These are phyloP conservation scores for Pleurotus tuoliensis DNA, from an alignment of 768 basidiomycete species.

Conservation along the genomic window DNA sequence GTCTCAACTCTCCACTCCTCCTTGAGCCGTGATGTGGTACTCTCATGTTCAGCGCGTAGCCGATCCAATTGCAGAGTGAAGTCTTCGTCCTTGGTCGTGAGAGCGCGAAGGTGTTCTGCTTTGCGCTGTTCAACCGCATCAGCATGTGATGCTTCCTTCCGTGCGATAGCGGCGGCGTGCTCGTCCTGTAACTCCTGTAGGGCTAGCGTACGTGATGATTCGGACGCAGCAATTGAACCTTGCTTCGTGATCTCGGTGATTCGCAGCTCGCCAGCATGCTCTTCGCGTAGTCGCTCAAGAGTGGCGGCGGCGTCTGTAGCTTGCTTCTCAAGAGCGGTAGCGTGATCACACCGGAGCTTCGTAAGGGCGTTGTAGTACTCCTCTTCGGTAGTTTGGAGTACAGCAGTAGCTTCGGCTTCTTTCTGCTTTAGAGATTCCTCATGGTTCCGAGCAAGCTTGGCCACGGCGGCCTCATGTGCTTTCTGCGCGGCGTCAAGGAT, in stretches of 20 bases:
- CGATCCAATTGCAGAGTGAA: slow-evolving; percentile 56
- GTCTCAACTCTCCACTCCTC: slow-evolving; percentile 51
- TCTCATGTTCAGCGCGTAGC: slow-evolving; percentile 58
- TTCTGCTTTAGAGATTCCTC: slow-evolving; percentile 53
- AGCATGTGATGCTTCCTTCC: slow-evolving; percentile 61
- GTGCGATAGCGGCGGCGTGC: slow-evolving; percentile 59
- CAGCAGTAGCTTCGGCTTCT: slow-evolving; percentile 52
- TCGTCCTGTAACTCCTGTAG: slow-evolving; percentile 70
- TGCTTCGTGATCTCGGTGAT: slow-evolving; percentile 74
- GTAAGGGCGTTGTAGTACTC: slow-evolving; percentile 80
- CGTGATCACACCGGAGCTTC: slow-evolving; percentile 71
- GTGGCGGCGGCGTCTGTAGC: slow-evolving; percentile 54
- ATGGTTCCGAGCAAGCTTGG: slow-evolving; percentile 50
- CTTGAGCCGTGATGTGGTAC: slow-evolving; percentile 44
- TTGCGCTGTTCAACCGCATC: slow-evolving; percentile 67
- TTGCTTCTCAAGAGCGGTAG: slow-evolving; percentile 58
- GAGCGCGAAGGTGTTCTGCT: slow-evolving; percentile 52
- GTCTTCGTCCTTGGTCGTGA: slow-evolving; percentile 59
- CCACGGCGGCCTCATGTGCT: slow-evolving; percentile 51
- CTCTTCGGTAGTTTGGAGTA: slow-evolving; percentile 68
- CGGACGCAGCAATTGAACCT: slow-evolving; percentile 70
- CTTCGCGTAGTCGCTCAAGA: slow-evolving; percentile 70
- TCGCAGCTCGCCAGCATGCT: slow-evolving; percentile 70
- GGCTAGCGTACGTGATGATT: slow-evolving; percentile 59
- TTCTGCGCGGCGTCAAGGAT: slow-evolving; percentile 42